Evolutionary conservation across 1,284 basidiomycete species (phyloP).

Genomic region (Mycosarcoma maydis): DNA sequence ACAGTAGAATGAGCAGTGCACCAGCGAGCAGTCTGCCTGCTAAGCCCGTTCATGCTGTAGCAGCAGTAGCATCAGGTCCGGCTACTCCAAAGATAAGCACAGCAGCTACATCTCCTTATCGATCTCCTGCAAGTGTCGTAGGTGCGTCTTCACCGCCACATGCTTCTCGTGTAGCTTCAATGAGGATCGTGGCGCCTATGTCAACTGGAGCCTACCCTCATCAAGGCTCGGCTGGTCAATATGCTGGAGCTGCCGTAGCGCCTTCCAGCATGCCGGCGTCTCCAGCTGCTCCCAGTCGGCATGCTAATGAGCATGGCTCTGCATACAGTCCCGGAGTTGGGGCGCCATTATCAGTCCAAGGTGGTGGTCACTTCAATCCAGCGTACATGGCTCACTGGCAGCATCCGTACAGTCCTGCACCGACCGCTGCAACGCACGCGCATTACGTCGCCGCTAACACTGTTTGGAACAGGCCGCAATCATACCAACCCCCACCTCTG

Average conservation of each 20-base stretch:
- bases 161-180: conserved; percentile 7
- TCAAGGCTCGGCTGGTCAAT: conserved; percentile 18
- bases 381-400: conserved; percentile 40
- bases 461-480: conserved; percentile 16
- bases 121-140: neutral
- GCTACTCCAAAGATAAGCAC: conserved; percentile 3
- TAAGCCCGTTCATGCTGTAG: conserved; percentile 37
- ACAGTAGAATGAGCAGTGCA: conserved; percentile 22
- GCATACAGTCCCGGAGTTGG: conserved; percentile 17
- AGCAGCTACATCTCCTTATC: conserved; percentile 7
- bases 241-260: conserved; percentile 14
- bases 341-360: conserved; percentile 3
- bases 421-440: conserved; percentile 7
- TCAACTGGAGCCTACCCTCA: conserved; percentile 7
- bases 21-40: conserved; percentile 22
- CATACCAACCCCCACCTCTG: conserved; percentile 20
- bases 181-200: conserved; percentile 1
- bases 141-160: conserved; percentile 21
- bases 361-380: conserved; percentile 43
- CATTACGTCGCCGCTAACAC: neutral
- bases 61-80: conserved; percentile 17
- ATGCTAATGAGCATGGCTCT: conserved; percentile 1
- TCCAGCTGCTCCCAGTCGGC: conserved; percentile 11
- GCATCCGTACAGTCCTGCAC: conserved; percentile 10
- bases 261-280: conserved; percentile 22